Base-by-base conservation (phyloP, 768 basidiomycete genomes). In the Dioszegia hungarica region DNA sequence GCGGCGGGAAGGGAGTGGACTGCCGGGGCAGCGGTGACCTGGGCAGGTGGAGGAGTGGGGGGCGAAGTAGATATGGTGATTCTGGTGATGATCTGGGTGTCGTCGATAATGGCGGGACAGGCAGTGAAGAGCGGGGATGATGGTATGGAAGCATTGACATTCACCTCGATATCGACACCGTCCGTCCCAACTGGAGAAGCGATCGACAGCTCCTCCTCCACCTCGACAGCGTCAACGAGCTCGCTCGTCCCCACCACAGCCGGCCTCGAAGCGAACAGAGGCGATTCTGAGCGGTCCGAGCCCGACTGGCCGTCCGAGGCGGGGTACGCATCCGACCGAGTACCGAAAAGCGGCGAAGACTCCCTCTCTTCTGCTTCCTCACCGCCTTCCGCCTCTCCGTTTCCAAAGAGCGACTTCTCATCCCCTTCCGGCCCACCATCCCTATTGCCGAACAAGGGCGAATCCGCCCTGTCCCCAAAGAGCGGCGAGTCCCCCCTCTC, bases 291-390 rank as follows among this genome's bases (percentile, higher is more conserved):
- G 3, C 40, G 24, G 2, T 41, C 52, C 24, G 52, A 54, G 12
- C 14, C 49, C 10, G 31, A 29, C 11, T 33, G 17, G 2, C 8
- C 12, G 8, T n/a, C 27, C 11, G 29, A 28, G 17, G 15, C 4
- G 11, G 25, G 15, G n/a, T n/a, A n/a, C n/a, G n/a, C 37, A 2
- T 51, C 43, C 17, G 36, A 29, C 15, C 49, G 19, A 31, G 5
- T 40, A 25, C 48, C 52, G 45, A 60, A 60, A 44, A 60, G 37
- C 1, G 59, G 59, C 22, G 59, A 60, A 6, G 14, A 25, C 12
- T 52, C 37, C 20, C n/a, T 56, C 43, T 2, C 33, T 11, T 20
- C 22, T 5, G 17, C 19, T 24, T 8, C n/a, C n/a, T n/a, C n/a
- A n/a, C n/a, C n/a, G n/a, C n/a, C n/a, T n/a, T n/a, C n/a, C n/a